These are phyloP conservation scores for Penicillium simplicissimum DNA, from an alignment of 495 filamentous ascomycete species.

Conservation along the genomic window DNA sequence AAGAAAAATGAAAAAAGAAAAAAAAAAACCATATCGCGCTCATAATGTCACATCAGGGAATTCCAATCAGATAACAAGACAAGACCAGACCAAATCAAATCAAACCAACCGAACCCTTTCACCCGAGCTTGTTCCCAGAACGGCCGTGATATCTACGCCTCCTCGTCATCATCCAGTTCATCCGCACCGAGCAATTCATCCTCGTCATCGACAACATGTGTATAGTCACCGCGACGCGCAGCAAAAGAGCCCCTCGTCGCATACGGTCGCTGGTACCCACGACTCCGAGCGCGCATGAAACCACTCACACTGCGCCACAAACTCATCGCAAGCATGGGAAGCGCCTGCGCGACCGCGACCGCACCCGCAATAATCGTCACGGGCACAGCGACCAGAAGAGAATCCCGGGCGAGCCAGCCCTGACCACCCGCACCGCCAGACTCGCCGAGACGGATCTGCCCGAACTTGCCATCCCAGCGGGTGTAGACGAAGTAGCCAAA, in stretches of 20 bases:
- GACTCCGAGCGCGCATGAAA: conserved; percentile 31
- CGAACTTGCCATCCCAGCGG: conserved; percentile 88
- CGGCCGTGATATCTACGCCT: conserved; percentile 48
- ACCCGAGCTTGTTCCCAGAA: not conserved
- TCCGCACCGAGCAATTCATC: conserved; percentile 90
- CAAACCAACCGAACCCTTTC: not conserved
- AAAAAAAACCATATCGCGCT: conserved; percentile 19
- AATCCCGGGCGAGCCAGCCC: conserved; percentile 61
- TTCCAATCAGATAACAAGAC: conserved; percentile 10
- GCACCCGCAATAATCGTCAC: conserved; percentile 75
- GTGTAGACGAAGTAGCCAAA: conserved; percentile 84
- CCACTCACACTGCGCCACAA: conserved; percentile 64
- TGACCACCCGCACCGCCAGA: conserved; percentile 33
- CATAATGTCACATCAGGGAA: conserved; percentile 35
- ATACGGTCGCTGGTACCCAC: conserved; percentile 63
- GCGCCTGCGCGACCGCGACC: conserved; percentile 70
- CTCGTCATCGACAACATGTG: conserved; percentile 85
- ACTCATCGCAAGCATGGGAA: conserved; percentile 68
- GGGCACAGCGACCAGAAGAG: conserved; percentile 72
- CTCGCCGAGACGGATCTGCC: conserved; percentile 82
- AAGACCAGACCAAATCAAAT: not conserved
- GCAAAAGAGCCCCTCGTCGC: conserved; percentile 84
- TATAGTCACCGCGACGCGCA: conserved; percentile 80
- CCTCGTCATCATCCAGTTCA: conserved; percentile 91
- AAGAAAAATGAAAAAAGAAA: not conserved